Evolutionary conservation across 352 stramenopile genomes (phyloP), one percentile per base, ranked within the genome.

Genomic region (Globisporangium recalcitrans): DNA sequence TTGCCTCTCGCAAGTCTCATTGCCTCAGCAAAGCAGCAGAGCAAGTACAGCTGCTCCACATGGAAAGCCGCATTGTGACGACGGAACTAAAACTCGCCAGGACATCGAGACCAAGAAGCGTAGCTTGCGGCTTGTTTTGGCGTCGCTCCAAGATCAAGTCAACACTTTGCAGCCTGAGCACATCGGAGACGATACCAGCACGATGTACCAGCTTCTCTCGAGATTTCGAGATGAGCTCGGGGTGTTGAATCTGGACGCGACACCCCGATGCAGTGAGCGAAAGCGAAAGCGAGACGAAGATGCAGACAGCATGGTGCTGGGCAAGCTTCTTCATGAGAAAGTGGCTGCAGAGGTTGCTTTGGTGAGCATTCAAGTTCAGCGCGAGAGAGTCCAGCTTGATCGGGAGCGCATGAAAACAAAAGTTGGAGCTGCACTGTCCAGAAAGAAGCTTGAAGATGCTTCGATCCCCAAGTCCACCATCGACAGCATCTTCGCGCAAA

Each of bases 351-450:
- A 70, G 53, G 52, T 70, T 36, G n/a, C 47, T 7, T 22, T 68
- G 59, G 13, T 70, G 32, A 60, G 27, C 13, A 31, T 75, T n/a
- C 73, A 84, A 60, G 52, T 78, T 19, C 58, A 78, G 44, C 68
- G 62, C 9, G 62, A 69, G 27, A 53, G 52, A 32, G 65, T 32
- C 19, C 26, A 65, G 19, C 57, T 71, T 32, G 54, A 52, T 26
- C 65, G 73, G 14, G 73, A 81, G 46, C 71, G 65, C 34, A 70
- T 80, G 46, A 56, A 64, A 51, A 66, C 72, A 51, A 68, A 72
- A n/a, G 61, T 72, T 10, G 67, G 71, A 10, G 65, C 64, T 19
- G 65, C 69, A 10, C 48, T 79, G 14, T 71, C 60, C 40, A 62
- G 65, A 32, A 76, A 78, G 36, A 65, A 57, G 36, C 68, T 79